A percentile compares a stretch with the other conserved stretches of the same genome.
These are phyloP conservation scores for Naegleria fowleri DNA, from an alignment of 208 protist genomes.

Conservation along the genomic window DNA sequence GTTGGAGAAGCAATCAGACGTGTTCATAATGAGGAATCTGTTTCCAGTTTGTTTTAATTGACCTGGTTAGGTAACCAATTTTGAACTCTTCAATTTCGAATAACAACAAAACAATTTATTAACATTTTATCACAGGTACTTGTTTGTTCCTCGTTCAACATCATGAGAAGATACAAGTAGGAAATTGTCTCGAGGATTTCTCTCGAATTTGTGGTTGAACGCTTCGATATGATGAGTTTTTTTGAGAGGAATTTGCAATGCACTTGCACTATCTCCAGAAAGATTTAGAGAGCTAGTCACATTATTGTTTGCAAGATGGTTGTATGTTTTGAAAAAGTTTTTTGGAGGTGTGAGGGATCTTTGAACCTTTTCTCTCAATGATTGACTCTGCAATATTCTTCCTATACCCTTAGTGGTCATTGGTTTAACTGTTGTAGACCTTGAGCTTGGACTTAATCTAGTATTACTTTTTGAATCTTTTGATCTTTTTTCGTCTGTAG, in stretches of 20 bases:
- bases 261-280: neutral
- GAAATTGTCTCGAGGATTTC: neutral
- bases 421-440: neutral
- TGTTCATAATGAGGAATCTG: conserved; percentile 70
- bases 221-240: neutral
- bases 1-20: conserved; percentile 74
- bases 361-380: neutral
- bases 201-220: neutral
- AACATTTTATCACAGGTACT: no score
- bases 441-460: no score
- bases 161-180: neutral
- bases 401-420: neutral
- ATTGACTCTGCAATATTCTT: neutral
- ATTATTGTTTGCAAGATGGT: neutral
- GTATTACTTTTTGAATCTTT: neutral
- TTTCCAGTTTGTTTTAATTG: conserved; percentile 53
- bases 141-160: no score
- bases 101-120: neutral
- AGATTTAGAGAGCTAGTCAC: neutral
- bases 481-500: neutral
- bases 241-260: neutral
- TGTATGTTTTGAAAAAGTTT: neutral
- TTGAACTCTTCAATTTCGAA: neutral
- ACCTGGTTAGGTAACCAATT: neutral
- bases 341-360: neutral